phyloP scores from a whole-genome alignment of 495 filamentous ascomycete genomes.

The Chaetomium tenue region DNA sequence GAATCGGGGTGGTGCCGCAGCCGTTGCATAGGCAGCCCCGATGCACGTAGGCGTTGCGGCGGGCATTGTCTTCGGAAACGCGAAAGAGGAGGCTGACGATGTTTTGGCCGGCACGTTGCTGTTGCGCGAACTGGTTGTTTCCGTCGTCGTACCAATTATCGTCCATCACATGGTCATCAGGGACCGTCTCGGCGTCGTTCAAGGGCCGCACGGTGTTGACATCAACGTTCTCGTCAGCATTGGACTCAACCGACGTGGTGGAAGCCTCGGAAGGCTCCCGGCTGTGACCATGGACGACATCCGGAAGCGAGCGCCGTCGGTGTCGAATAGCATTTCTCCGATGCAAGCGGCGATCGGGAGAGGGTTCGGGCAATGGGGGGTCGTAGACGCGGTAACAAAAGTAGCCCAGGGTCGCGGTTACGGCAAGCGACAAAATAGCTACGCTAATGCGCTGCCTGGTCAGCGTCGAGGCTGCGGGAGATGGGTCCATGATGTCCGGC shows the following conservation, averaged over 20 bases:
- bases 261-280: constrained; percentile 30
- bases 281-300: constrained; percentile 18
- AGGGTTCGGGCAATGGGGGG: constrained; percentile 27
- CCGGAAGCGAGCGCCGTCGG: constrained; percentile 37
- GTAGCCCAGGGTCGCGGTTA: constrained; percentile 40
- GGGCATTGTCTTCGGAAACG: constrained; percentile 79
- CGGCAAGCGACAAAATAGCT: constrained; percentile 38
- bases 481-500: constrained; percentile 36
- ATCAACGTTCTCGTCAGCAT: constrained; percentile 48
- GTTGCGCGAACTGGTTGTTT: constrained; percentile 34
- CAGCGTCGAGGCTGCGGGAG: constrained; percentile 44
- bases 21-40: constrained; percentile 90
- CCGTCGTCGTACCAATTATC: constrained; percentile 55
- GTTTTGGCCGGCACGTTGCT: constrained; percentile 67
- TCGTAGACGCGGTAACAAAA: constrained; percentile 41
- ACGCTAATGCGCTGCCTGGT: constrained; percentile 44
- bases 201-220: constrained; percentile 37
- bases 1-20: constrained; percentile 81
- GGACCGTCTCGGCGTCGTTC: constrained; percentile 55
- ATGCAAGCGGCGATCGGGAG: constrained; percentile 44
- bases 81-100: constrained; percentile 70
- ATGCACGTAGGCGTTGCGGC: constrained; percentile 84
- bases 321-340: constrained; percentile 60
- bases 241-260: constrained; percentile 44
- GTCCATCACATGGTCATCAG: constrained; percentile 58